Percentiles rank a stretch among this genome's conserved stretches.
phyloP scores from a whole-genome alignment of 140 eudicot species.

The Flaveria floridana region DNA sequence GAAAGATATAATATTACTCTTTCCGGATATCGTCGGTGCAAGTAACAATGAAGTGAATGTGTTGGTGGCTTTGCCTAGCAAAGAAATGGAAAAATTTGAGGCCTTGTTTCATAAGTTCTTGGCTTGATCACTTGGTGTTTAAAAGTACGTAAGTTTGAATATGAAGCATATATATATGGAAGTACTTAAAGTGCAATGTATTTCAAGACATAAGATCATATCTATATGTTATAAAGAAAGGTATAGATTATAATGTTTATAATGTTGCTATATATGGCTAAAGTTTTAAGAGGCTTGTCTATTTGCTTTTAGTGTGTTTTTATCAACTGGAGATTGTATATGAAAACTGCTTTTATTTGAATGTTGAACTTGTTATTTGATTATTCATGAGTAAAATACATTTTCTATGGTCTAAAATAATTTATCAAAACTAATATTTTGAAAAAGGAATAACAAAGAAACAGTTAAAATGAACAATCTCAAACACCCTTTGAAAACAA shows the following conservation, averaged over 20 bases:
- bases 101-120: slow-evolving; percentile 45
- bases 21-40: slow-evolving; percentile 58
- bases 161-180: slow-evolving; percentile 14
- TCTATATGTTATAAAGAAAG: slow-evolving; percentile 2
- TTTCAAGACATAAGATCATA: background rate
- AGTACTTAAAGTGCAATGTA: slow-evolving; percentile 17
- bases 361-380: background rate
- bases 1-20: slow-evolving; percentile 67
- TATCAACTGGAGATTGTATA: background rate
- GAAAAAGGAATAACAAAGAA: too few relatives aligned
- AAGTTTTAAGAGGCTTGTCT: background rate
- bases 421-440: too few relatives aligned
- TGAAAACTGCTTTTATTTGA: background rate
- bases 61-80: slow-evolving; percentile 70
- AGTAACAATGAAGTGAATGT: slow-evolving; percentile 60
- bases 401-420: too few relatives aligned
- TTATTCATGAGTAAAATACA: background rate
- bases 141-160: slow-evolving; percentile 17
- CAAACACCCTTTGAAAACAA: too few relatives aligned
- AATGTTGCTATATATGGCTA: background rate
- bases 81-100: slow-evolving; percentile 71
- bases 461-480: too few relatives aligned
- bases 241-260: background rate
- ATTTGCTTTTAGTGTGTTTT: background rate
- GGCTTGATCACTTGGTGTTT: slow-evolving; percentile 28